Evolutionary conservation across 2,329 filamentous ascomycete species (phyloP).

Genomic region (Fusarium piperis): DNA sequence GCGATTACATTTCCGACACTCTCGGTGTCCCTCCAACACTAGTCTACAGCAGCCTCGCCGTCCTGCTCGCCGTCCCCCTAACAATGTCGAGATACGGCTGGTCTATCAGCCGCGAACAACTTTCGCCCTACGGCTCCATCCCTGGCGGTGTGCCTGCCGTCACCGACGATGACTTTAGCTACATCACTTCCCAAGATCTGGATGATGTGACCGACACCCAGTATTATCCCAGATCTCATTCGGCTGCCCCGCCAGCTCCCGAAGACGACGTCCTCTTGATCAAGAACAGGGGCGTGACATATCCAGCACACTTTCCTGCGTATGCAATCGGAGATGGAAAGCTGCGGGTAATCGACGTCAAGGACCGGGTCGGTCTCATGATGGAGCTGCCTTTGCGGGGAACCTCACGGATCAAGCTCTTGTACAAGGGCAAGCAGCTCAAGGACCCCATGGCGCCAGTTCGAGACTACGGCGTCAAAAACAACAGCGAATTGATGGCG

Average conservation of each 20-base stretch:
- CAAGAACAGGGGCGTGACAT: constrained; percentile 72
- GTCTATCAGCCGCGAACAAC: constrained; percentile 55
- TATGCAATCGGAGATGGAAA: constrained; percentile 80
- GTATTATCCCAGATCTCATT: constrained; percentile 54
- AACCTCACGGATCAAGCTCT: constrained; percentile 68
- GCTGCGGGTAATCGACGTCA: constrained; percentile 72
- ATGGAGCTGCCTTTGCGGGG: constrained; percentile 68
- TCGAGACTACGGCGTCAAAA: constrained; percentile 70
- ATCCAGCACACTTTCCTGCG: constrained; percentile 77
- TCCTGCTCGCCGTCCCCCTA: constrained; percentile 59
- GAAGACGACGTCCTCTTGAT: constrained; percentile 78
- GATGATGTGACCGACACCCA: constrained; percentile 53
- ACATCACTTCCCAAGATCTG: constrained; percentile 83
- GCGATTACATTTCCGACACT: constrained; percentile 62
- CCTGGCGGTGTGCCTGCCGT: constrained; percentile 67
- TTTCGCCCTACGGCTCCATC: constrained; percentile 63
- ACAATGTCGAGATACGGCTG: constrained; percentile 67
- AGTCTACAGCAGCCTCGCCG: constrained; percentile 61
- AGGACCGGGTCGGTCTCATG: constrained; percentile 73
- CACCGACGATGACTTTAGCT: constrained; percentile 80
- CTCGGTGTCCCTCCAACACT: constrained; percentile 59
- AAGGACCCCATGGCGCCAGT: constrained; percentile 70
- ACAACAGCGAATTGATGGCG: constrained; percentile 67
- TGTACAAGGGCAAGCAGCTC: constrained; percentile 78
- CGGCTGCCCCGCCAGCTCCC: constrained; percentile 47